Percentiles rank a stretch among this genome's conserved stretches.
Evolutionary conservation across 441 rosid species (phyloP).

Genomic region (Brassica balearica): DNA sequence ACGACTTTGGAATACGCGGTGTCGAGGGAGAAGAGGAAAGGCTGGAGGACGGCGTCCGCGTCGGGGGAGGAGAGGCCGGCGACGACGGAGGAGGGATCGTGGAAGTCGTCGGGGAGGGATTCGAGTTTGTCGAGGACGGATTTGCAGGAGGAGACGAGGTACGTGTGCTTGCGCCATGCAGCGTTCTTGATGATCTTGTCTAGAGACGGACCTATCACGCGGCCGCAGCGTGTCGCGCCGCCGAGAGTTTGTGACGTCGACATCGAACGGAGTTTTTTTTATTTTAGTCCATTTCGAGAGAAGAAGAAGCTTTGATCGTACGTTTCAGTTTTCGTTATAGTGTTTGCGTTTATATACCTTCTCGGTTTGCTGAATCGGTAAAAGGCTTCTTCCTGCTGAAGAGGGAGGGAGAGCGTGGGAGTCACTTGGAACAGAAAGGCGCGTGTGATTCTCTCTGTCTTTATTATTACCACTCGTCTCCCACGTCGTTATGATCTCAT

Average conservation of each 20-base stretch:
- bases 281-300: conserved; percentile 9
- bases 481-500: conserved; percentile 37
- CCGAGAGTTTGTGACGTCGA: conserved; percentile 76
- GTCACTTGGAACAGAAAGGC: conserved; percentile 1
- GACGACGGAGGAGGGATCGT: conserved; percentile 57
- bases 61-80: conserved; percentile 66
- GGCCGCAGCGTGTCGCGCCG: conserved; percentile 82
- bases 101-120: conserved; percentile 55
- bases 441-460: conserved; percentile 28
- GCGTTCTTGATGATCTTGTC: conserved; percentile 96
- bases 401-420: conserved; percentile 34
- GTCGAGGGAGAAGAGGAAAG: conserved; percentile 75
- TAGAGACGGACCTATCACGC: conserved; percentile 76
- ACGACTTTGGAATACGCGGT: conserved; percentile 72
- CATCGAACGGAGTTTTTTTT: conserved; percentile 40
- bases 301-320: conserved; percentile 25
- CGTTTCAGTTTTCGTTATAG: conserved; percentile 15
- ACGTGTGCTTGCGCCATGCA: conserved; percentile 94
- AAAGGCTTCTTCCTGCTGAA: conserved; percentile 36
- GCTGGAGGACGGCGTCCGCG: conserved; percentile 66
- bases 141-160: conserved; percentile 86
- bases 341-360: not conserved
- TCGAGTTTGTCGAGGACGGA: conserved; percentile 84
- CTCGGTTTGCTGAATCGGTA: conserved; percentile 44
- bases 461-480: conserved; percentile 28